Base-by-base conservation (phyloP, 441 rosid species). In the Capsella rubella region DNA sequence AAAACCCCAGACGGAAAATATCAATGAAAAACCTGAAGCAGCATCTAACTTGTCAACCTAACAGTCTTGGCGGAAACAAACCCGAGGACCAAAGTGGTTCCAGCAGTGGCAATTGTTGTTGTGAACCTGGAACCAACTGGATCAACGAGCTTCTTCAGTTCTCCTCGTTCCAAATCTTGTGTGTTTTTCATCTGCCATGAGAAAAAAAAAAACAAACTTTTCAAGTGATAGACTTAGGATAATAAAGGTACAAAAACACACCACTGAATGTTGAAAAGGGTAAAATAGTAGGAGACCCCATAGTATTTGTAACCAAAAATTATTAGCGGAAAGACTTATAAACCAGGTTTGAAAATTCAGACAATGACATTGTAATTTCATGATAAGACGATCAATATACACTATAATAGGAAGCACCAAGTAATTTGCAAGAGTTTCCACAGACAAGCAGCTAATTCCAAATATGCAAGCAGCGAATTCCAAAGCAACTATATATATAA, bases 71-170 rank as follows among this genome's bases (percentile, higher is more conserved):
- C 56, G 47, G 64, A 69, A 34, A 78, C 91, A 42, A 74, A 93
- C 98, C 98, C 98, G 40, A 93, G 31, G 35, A 93, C 31, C 66
- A 93, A 82, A 71, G 96, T 81, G 21, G 95, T 89, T 79, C 96
- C 90, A 50, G 90, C 89, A 1, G 95, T 87, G 58, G 97, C 96
- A 55, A 91, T 56, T 54, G 57, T 80, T 50, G 91, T 51, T 32
- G 90, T 86, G 78, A 79, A 52, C 58, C 61, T 66, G 39, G 89
- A 83, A 75, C 76, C 80, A 3, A 83, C 95, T 34, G 84, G 85
- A 78, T 89, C 89, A 67, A 91, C 91, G 43, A 93, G 88, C 83
- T 87, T 90, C 78, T 89, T 88, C 39, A 91, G 62, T 40, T 93
- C 96, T 32, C 75, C 81, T 67, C 86, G 89, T 75, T 85, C 96